A percentile compares a stretch with the other conserved stretches of the same genome.
These are phyloP conservation scores for Colletotrichum tanaceti DNA, from an alignment of 2,329 filamentous ascomycete genomes.

Conservation along the genomic window DNA sequence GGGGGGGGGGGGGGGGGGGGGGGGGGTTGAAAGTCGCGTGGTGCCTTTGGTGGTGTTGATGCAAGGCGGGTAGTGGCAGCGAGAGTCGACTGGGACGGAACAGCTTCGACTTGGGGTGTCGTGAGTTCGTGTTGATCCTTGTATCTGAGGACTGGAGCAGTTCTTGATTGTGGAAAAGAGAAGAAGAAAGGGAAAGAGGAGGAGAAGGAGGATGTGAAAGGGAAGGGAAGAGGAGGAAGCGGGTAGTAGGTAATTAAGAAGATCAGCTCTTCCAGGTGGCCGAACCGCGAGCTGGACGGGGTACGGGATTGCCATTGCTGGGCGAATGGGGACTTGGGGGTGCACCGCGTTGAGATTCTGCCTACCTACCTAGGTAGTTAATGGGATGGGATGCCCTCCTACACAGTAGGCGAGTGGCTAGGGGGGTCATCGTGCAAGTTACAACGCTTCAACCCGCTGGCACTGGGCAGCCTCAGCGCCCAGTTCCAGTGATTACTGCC, in stretches of 20 bases:
- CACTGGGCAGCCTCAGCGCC: not conserved
- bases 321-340: constrained; percentile 38
- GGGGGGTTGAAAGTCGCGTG: constrained; percentile 31
- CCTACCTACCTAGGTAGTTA: too few species aligned
- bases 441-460: not conserved
- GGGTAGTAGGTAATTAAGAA: constrained; percentile 39
- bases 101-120: constrained; percentile 6
- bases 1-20: too few species aligned
- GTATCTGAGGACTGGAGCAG: constrained; percentile 3
- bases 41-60: constrained; percentile 22
- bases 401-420: not conserved
- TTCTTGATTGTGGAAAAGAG: constrained; percentile 6
- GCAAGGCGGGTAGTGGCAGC: constrained; percentile 37
- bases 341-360: constrained; percentile 28
- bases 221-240: constrained; percentile 14
- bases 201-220: constrained; percentile 1
- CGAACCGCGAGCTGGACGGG: constrained; percentile 36
- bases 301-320: constrained; percentile 39
- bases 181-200: constrained; percentile 13
- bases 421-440: constrained; percentile 14
- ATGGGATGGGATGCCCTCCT: not conserved
- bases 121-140: constrained; percentile 1
- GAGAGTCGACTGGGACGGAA: constrained; percentile 8
- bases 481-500: not conserved
- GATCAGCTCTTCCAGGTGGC: constrained; percentile 26